Evolutionary conservation across 2,329 filamentous ascomycete genomes (phyloP).

Genomic region (Aureobasidium namibiae): DNA sequence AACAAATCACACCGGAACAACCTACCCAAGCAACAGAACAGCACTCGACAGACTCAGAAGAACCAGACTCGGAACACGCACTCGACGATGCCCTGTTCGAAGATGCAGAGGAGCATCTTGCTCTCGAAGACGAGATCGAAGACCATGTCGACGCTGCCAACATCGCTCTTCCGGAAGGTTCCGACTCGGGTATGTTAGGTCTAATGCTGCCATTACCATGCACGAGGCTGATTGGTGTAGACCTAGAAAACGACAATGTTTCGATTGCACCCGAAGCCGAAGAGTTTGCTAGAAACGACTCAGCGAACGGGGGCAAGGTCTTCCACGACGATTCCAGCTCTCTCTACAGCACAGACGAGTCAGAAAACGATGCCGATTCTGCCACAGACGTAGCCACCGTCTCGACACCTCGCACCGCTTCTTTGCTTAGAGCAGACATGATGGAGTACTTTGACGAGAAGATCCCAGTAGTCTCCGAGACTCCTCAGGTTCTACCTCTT

Average conservation of each 20-base stretch:
- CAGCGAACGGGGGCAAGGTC: conserved; percentile 4
- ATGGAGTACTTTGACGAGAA: conserved; percentile 19
- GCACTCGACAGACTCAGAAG: neutral
- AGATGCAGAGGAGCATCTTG: neutral
- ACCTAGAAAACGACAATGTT: neutral
- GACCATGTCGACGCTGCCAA: neutral
- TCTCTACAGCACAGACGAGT: conserved; percentile 2
- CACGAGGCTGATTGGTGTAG: neutral
- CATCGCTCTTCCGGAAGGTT: neutral
- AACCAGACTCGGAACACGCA: neutral
- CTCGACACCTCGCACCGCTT: conserved; percentile 2
- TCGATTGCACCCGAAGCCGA: neutral
- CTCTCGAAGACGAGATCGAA: neutral
- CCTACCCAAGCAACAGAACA: neutral
- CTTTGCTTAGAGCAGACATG: conserved; percentile 6
- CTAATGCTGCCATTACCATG: too few species aligned
- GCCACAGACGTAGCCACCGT: conserved; percentile 6
- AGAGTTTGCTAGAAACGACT: neutral
- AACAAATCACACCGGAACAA: neutral
- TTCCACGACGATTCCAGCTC: conserved; percentile 6
- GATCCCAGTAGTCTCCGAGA: conserved; percentile 18
- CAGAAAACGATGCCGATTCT: neutral
- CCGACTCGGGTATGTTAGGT: neutral
- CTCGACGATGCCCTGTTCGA: neutral
- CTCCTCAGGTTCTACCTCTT: conserved; percentile 14